Evolutionary conservation across 164 flowering plant species (phyloP), one percentile per base, ranked within the genome.

Genomic region (Cinnamomum chago): DNA sequence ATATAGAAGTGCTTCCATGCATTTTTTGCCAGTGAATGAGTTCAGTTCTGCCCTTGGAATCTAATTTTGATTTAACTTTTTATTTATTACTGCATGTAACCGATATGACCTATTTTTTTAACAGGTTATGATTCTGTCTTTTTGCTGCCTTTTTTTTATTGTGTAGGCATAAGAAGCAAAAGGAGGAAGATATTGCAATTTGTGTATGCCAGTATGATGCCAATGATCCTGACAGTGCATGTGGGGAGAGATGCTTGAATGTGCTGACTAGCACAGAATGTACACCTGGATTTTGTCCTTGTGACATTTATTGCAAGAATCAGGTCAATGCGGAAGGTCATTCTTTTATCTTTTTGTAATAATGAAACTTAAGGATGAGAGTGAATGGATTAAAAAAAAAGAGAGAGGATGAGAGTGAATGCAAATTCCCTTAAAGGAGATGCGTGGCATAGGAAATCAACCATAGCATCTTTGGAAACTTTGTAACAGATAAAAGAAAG

Each of bases 241-340:
- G 98, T 79, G 97, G 94, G 6, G 96, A 90, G 72, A 84, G 89
- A 76, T 93, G 98, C 81, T 86, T 89, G 90, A 95, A 95, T 86
- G 90, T 86, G 17, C 67, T 93, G 50, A 93, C 99, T 65, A 92
- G 88, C 86, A 91, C 95, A 33, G 99, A 95, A 75, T 95, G 99
- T 79, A 93, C 97, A 50, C 93, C 95, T 74, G 92, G 90, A 17
- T 89, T 84, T 76, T 95, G 99, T 73, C 89, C 90, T 73, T 90
- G 90, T 76, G 92, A 86, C 55, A 72, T 70, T 35, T 73, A 82
- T 79, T 93, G 99, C 86, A 92, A 79, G 82, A 95, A 95, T 85
- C 97, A 93, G 94, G 98, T 92, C 24, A 58, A 72, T n/a, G 72
- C 7, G 33, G 47, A 35, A 65, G 50, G 64, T 73, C 51, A 51